Base-by-base conservation (phyloP, 495 filamentous ascomycete species). In the Penicillium goetzii region DNA sequence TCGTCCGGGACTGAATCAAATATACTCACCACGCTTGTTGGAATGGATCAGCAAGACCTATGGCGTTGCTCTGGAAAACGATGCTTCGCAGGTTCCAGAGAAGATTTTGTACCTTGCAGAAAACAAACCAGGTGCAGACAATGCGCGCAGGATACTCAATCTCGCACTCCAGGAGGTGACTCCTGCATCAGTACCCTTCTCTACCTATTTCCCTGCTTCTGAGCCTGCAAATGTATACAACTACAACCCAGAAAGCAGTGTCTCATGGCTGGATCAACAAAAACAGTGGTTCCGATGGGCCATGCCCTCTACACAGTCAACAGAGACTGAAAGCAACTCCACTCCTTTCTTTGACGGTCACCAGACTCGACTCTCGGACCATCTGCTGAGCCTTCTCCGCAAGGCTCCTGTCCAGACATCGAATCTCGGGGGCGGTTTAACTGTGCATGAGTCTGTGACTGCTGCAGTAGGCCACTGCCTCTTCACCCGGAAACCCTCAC, bases 231-330 rank as follows among this genome's bases (percentile, higher is more conserved):
- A 59, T 28, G 30, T 68, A 8, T 71, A 75, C 26, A 55, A 54
- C 40, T 62, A 75, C 36, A 63, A 62, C 28, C 59, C 68, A 11
- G 72, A 66, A 19, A 21, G 47, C 34, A 68, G 60, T 61, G 59
- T 57, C 8, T 64, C 73, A 8, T 80, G 75, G 73, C 67, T 72
- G 55, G 71, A 80, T 50, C 64, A 65, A n/a, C 62, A 71, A 52
- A 75, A 74, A 41, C 33, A 62, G 34, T 81, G 79, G 79, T 76
- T 78, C 60, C 71, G 79, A 49, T 81, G 78, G 79, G 70, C 69
- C 30, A 68, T 74, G 64, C 68, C 75, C 10, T 64, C 73, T 5
- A 54, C 63, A 19, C 67, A 73, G 43, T 32, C 64, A 7, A 38
- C 56, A 2, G 60, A 54, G 47, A 41, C 63, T 28, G 66, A 60